Conservation (phyloP, 2,329 filamentous ascomycete species). For the Penicillium verrucosum region DNA sequence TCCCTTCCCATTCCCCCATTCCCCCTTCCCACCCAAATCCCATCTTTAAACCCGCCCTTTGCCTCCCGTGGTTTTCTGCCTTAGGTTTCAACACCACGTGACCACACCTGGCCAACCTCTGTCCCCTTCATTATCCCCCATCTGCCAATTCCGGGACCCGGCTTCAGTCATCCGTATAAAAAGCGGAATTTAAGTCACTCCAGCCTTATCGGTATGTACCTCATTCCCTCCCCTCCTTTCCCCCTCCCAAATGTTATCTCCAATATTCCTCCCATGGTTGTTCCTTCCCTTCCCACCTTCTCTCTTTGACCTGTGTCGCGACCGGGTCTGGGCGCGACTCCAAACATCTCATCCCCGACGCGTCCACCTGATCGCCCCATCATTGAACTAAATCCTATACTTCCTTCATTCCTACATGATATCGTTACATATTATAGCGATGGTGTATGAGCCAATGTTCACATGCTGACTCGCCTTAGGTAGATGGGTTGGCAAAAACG, state of each 20-base stretch:
- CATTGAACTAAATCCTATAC: not conserved
- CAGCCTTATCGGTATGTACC: conserved; percentile 44
- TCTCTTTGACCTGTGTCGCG: conserved; percentile 20
- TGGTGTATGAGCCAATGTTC: conserved; percentile 10
- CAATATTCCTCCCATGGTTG: not conserved
- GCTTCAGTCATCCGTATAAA: conserved; percentile 37
- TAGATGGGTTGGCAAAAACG: conserved; percentile 48
- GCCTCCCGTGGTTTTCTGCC: conserved; percentile 12
- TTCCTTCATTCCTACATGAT: not conserved
- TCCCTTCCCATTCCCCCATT: not conserved
- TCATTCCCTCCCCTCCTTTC: conserved; percentile 13
- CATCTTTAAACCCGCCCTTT: not conserved
- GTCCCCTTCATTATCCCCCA: conserved; percentile 21
- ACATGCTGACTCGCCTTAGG: conserved; percentile 20
- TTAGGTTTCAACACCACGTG: conserved; percentile 24
- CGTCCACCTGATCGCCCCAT: conserved; percentile 11
- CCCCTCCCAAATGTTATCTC: not conserved
- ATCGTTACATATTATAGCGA: conserved; percentile 15
- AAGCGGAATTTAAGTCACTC: conserved; percentile 39
- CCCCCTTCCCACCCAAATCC: not conserved
- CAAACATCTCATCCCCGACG: conserved; percentile 21
- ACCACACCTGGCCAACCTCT: conserved; percentile 29
- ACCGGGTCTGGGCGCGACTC: conserved; percentile 20
- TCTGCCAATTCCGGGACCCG: conserved; percentile 36
- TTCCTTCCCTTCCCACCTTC: conserved; percentile 3